A percentile compares a stretch with the other conserved stretches of the same genome.
phyloP scores from a whole-genome alignment of 352 stramenopile genomes.

The Blastocystis sp. region DNA sequence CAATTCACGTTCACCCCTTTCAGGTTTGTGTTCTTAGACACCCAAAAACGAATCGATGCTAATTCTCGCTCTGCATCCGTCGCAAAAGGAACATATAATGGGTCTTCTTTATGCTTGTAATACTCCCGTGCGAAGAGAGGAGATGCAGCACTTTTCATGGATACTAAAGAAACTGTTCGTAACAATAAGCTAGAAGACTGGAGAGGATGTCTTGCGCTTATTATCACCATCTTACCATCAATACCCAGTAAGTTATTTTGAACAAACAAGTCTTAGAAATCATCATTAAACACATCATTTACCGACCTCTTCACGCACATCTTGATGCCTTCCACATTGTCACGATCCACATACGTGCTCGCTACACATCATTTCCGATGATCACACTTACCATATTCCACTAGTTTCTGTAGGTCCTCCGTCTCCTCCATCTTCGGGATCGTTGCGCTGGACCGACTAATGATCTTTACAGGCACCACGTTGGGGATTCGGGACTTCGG shows the following conservation, averaged over 20 bases:
- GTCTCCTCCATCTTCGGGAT: neutral
- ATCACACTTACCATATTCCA: constrained; percentile 8
- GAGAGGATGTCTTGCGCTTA: neutral
- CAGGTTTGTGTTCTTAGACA: constrained; percentile 50
- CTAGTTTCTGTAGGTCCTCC: neutral
- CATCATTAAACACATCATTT: constrained; percentile 10
- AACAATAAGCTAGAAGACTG: neutral
- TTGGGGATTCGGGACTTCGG: constrained; percentile 5
- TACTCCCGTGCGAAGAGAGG: neutral
- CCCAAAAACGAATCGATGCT: constrained; percentile 47
- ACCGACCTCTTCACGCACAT: neutral
- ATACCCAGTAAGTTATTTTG: neutral
- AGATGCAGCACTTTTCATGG: neutral
- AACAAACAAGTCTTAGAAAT: constrained; percentile 56
- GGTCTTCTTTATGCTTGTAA: constrained; percentile 53
- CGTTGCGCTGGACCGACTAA: neutral
- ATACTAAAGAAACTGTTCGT: neutral
- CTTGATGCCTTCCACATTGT: neutral
- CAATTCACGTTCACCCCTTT: constrained; percentile 33
- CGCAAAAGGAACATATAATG: constrained; percentile 45
- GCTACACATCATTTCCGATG: neutral
- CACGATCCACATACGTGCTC: constrained; percentile 1
- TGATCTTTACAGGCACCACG: constrained; percentile 11
- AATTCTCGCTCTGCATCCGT: constrained; percentile 39
- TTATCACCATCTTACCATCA: neutral